These are phyloP conservation scores for Komagataella phaffii DNA, from an alignment of 805 yeast species.

Conservation along the genomic window DNA sequence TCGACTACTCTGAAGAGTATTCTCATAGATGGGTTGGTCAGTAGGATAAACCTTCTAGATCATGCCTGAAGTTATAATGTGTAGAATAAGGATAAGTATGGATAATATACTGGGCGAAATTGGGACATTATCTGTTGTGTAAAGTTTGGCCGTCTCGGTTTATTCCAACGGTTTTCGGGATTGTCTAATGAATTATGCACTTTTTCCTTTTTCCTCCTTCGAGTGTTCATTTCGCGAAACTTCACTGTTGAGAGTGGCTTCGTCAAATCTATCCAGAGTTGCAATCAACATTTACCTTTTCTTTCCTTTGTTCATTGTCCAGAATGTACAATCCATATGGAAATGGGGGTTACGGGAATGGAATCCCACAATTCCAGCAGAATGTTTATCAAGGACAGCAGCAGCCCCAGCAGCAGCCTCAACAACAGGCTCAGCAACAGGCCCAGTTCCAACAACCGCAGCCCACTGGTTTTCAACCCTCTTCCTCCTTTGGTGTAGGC, in stretches of 20 bases:
- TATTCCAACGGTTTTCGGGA: not conserved
- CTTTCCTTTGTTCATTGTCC: not conserved
- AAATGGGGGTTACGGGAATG: not conserved
- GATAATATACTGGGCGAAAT: not conserved
- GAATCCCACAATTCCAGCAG: slow-evolving; percentile 4
- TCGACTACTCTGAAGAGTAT: not conserved
- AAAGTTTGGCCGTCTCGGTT: no score
- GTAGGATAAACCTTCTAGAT: not conserved
- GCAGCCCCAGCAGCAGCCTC: slow-evolving; percentile 14
- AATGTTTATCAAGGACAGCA: slow-evolving; percentile 6
- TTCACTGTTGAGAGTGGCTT: not conserved
- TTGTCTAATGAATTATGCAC: not conserved
- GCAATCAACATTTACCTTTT: not conserved
- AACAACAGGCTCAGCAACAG: slow-evolving; percentile 8
- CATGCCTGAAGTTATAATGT: not conserved
- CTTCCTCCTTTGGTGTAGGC: slow-evolving; percentile 20
- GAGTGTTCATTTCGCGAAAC: not conserved
- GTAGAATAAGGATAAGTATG: not conserved
- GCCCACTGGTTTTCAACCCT: slow-evolving; percentile 26
- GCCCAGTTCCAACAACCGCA: slow-evolving; percentile 19
- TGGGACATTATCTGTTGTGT: not conserved
- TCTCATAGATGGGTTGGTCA: not conserved
- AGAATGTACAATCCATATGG: not conserved
- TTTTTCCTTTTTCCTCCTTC: not conserved
- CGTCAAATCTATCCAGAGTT: not conserved